Conservation (phyloP, 352 stramenopile genomes). For the Phytophthora vignae region DNA sequence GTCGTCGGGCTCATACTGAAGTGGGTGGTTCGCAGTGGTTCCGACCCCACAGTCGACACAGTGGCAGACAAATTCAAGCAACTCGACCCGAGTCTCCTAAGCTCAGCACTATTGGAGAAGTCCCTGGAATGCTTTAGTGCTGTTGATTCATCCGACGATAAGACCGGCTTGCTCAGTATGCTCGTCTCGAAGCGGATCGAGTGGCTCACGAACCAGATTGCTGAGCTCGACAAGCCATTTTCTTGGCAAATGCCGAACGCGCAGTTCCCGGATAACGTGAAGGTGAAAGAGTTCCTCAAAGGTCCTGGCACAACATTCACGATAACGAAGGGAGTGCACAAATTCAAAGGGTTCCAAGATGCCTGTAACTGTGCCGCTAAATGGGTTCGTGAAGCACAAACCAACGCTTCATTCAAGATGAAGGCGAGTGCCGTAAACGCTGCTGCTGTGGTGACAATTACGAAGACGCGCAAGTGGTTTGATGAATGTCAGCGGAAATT, state of each 20-base stretch:
- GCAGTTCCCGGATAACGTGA: constrained; percentile 4
- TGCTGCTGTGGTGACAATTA: not conserved
- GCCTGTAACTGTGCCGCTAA: not conserved
- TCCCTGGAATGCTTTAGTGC: not conserved
- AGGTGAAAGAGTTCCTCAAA: constrained; percentile 7
- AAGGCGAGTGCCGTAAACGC: not conserved
- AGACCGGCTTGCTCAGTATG: not conserved
- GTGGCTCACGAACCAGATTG: constrained; percentile 15
- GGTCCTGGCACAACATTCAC: not conserved
- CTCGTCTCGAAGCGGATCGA: constrained; percentile 2
- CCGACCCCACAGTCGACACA: not conserved
- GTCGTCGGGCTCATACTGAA: constrained; percentile 3
- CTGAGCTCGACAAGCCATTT: constrained; percentile 8
- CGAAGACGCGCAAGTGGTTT: not conserved
- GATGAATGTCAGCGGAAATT: not conserved
- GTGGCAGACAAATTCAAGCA: not conserved
- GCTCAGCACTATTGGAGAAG: not conserved
- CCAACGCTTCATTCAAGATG: not conserved
- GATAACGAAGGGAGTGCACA: not conserved
- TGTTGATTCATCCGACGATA: not conserved
- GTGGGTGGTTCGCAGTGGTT: not conserved
- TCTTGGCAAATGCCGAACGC: constrained; percentile 18
- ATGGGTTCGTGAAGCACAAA: not conserved
- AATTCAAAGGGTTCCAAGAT: not conserved
- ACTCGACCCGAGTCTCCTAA: constrained; percentile 1